These are phyloP conservation scores for Casaregolazyma suthepensis DNA, from an alignment of 1,139 yeast species.

Conservation along the genomic window DNA sequence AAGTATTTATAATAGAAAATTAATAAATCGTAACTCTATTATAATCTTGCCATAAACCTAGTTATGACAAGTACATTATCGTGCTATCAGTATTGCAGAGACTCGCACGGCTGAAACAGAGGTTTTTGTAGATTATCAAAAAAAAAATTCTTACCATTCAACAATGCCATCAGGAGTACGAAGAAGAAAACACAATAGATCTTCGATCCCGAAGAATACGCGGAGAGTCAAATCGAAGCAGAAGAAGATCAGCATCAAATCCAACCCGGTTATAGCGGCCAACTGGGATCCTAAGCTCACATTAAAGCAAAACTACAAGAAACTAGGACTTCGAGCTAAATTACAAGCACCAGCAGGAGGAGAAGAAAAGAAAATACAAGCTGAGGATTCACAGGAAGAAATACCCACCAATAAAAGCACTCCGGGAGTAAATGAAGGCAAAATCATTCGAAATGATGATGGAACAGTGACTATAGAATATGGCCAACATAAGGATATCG, in stretches of 20 bases:
- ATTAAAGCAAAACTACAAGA: conserved; percentile 66
- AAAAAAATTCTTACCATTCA: not conserved
- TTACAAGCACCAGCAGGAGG: conserved; percentile 52
- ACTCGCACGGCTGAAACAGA: not conserved
- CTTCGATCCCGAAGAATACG: conserved; percentile 61
- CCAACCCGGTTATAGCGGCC: conserved; percentile 78
- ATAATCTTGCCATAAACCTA: no score
- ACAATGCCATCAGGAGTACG: conserved; percentile 46
- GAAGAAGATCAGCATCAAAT: conserved; percentile 50
- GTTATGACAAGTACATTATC: not conserved
- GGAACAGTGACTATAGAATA: conserved; percentile 67
- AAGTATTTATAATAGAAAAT: no score
- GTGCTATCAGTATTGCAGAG: no score
- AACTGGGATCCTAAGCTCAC: conserved; percentile 87
- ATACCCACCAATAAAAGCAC: conserved; percentile 14
- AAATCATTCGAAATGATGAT: conserved; percentile 65
- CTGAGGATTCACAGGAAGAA: conserved; percentile 40
- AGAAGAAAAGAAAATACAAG: conserved; percentile 31
- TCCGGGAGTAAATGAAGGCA: conserved; percentile 65
- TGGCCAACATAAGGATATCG: conserved; percentile 35
- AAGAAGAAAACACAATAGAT: conserved; percentile 76
- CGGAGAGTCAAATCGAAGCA: conserved; percentile 65
- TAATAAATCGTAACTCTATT: no score
- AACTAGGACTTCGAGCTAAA: conserved; percentile 65
- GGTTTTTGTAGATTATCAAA: not conserved